Evolutionary conservation across 306 rosid species (phyloP).

Genomic region (Cicer cuneatum): DNA sequence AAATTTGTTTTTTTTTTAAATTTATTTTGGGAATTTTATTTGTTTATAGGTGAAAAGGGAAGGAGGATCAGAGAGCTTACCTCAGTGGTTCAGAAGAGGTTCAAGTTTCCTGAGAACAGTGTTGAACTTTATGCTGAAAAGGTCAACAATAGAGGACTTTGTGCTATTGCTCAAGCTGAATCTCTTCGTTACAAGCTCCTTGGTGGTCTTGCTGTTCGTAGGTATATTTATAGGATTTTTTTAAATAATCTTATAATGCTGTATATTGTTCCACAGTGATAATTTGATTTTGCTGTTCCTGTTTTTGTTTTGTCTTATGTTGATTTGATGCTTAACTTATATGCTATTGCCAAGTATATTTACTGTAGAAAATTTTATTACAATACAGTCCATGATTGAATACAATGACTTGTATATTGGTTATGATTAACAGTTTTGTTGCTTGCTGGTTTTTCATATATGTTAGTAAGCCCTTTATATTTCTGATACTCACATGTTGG

Average conservation of each 20-base stretch:
- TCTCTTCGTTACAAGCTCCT: slow-evolving; percentile 21
- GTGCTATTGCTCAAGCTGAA: slow-evolving; percentile 25
- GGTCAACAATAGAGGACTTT: slow-evolving; percentile 11
- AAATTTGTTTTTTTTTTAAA: not conserved
- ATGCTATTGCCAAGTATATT: not conserved
- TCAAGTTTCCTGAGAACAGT: slow-evolving; percentile 19
- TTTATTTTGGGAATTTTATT: not conserved
- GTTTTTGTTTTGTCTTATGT: not conserved
- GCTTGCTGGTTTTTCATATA: not conserved
- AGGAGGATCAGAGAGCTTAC: slow-evolving; percentile 22
- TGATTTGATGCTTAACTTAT: not conserved
- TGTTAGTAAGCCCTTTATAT: not conserved
- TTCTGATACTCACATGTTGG: not conserved
- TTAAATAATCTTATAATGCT: not conserved
- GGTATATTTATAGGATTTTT: not conserved
- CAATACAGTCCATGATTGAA: not conserved
- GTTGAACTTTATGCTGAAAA: slow-evolving; percentile 25
- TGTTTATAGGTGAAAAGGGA: slow-evolving; percentile 12
- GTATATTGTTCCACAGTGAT: not conserved
- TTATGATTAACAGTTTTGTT: not conserved
- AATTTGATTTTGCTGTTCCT: not conserved
- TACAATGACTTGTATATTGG: not conserved
- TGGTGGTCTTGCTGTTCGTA: slow-evolving; percentile 21
- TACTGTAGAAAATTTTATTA: not conserved
- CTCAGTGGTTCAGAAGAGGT: slow-evolving; percentile 28